Conservation (phyloP, 1,284 basidiomycete species). For the Sporisorium graminicola region DNA sequence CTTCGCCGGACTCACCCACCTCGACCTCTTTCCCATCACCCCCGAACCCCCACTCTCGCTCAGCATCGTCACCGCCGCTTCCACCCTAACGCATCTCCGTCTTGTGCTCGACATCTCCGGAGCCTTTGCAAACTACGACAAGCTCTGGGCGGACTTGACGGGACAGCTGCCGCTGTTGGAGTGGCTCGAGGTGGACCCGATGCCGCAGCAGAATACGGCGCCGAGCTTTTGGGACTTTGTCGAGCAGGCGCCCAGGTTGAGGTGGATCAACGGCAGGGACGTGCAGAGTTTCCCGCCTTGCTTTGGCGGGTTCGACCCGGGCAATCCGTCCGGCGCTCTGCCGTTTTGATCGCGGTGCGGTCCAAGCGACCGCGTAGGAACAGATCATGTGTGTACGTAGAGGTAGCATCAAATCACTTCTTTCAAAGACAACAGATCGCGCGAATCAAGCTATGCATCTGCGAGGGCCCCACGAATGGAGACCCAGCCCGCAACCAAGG, state of each 20-base stretch:
- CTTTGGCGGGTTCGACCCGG: constrained; percentile 27
- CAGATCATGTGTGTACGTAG: too few species aligned
- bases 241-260: not conserved
- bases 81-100: constrained; percentile 24
- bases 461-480: too few species aligned
- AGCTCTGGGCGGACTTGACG: constrained; percentile 30
- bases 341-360: constrained; percentile 9
- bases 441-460: too few species aligned
- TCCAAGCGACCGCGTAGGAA: too few species aligned
- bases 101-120: constrained; percentile 37
- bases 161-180: constrained; percentile 8
- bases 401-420: too few species aligned
- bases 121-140: constrained; percentile 37
- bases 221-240: constrained; percentile 45
- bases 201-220: constrained; percentile 49
- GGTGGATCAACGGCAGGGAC: constrained; percentile 18
- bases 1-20: constrained; percentile 24
- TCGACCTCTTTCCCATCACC: constrained; percentile 47
- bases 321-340: constrained; percentile 16
- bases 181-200: constrained; percentile 29
- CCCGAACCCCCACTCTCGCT: constrained; percentile 25
- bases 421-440: too few species aligned
- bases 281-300: constrained; percentile 26
- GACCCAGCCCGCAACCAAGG: not conserved
- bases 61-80: constrained; percentile 10